Percentiles rank a stretch among this genome's conserved stretches.
phyloP scores from a whole-genome alignment of 305 asterid species.

The Nicotiana rustica region DNA sequence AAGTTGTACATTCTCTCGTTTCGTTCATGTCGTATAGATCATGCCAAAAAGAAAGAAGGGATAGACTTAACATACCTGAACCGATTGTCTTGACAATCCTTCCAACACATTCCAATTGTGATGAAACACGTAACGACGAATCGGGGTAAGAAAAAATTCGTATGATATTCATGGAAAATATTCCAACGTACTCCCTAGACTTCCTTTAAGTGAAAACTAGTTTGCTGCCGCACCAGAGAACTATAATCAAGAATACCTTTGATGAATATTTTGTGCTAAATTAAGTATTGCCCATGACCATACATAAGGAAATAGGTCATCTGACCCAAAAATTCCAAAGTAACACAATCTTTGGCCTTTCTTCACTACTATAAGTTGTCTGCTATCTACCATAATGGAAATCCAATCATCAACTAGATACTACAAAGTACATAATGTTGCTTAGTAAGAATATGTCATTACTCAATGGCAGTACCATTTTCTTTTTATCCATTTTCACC shows the following conservation, averaged over 20 bases:
- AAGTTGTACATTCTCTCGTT: too few relatives aligned
- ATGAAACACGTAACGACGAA: too few relatives aligned
- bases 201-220: neutral
- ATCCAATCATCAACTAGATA: neutral
- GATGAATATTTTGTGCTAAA: neutral
- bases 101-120: too few relatives aligned
- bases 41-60: too few relatives aligned
- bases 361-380: neutral
- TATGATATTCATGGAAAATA: too few relatives aligned
- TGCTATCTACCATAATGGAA: neutral
- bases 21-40: too few relatives aligned
- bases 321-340: constrained; percentile 14
- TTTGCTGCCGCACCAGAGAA: neutral
- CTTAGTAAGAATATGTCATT: constrained; percentile 6
- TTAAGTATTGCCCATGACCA: constrained; percentile 8
- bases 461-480: neutral
- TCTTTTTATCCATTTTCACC: too few relatives aligned
- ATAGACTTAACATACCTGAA: too few relatives aligned
- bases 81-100: too few relatives aligned
- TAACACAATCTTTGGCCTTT: constrained; percentile 13
- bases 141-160: too few relatives aligned
- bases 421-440: constrained; percentile 12
- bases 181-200: neutral
- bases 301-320: constrained; percentile 1
- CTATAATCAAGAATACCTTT: neutral